Evolutionary conservation across 805 yeast genomes (phyloP).

Genomic region (Monosporozyma siamensis): DNA sequence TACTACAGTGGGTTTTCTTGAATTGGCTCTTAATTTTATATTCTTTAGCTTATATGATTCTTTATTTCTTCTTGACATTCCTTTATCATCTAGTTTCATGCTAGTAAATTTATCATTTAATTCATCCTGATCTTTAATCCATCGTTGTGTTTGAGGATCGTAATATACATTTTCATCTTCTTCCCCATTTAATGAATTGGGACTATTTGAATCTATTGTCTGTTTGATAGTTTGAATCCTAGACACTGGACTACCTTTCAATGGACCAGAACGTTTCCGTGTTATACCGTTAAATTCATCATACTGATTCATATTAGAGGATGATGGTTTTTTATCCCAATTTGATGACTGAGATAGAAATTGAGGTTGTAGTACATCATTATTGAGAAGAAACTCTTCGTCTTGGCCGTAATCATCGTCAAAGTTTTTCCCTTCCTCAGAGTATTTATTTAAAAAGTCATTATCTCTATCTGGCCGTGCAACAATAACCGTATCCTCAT

Average conservation of each 20-base stretch:
- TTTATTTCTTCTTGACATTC: not conserved
- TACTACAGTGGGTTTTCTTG: slow-evolving; percentile 18
- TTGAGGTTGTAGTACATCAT: slow-evolving; percentile 22
- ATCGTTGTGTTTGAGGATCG: slow-evolving; percentile 23
- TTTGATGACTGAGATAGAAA: slow-evolving; percentile 11
- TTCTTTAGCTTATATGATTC: slow-evolving; percentile 5
- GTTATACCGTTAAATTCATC: not conserved
- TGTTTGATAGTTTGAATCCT: slow-evolving; percentile 27
- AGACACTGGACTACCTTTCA: slow-evolving; percentile 7
- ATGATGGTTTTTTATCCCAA: slow-evolving; percentile 5
- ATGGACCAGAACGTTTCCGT: not conserved
- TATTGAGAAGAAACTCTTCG: slow-evolving; percentile 18
- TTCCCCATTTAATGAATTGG: slow-evolving; percentile 12
- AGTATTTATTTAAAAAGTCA: not conserved
- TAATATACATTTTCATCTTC: slow-evolving; percentile 23
- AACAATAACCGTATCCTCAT: slow-evolving; percentile 1
- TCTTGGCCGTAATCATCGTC: slow-evolving; percentile 1
- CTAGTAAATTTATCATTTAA: slow-evolving; percentile 20
- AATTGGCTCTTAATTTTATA: slow-evolving; percentile 6
- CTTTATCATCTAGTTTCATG: slow-evolving; percentile 9
- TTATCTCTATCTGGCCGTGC: not conserved
- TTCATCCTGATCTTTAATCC: slow-evolving; percentile 26
- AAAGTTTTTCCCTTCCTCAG: not conserved
- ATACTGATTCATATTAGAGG: slow-evolving; percentile 9
- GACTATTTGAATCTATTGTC: slow-evolving; percentile 28